phyloP scores from a whole-genome alignment of 495 filamentous ascomycete genomes.

The Patellaria atrata region DNA sequence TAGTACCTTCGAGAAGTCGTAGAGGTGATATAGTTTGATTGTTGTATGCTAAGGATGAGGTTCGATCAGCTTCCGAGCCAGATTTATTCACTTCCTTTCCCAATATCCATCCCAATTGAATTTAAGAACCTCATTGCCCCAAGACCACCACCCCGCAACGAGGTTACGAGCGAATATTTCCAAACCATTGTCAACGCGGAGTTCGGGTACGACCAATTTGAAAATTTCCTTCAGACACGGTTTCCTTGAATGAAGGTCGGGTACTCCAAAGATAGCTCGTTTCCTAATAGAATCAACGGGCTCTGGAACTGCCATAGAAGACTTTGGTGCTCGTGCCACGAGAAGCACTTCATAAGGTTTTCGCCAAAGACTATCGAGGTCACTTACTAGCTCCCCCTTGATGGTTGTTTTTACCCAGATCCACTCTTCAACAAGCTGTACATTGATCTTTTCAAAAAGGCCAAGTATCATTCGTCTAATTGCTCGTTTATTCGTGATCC shows the following conservation, averaged over 20 bases:
- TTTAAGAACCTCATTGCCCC: constrained; percentile 74
- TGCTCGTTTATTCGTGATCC: constrained; percentile 71
- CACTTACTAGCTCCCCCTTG: constrained; percentile 51
- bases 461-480: constrained; percentile 44
- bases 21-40: too few species aligned
- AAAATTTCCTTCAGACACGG: constrained; percentile 51
- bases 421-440: constrained; percentile 69
- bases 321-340: constrained; percentile 33
- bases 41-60: too few species aligned
- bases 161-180: constrained; percentile 84
- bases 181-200: constrained; percentile 42
- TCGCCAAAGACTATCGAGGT: constrained; percentile 56
- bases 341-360: constrained; percentile 80
- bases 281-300: constrained; percentile 22
- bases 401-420: constrained; percentile 76
- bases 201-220: constrained; percentile 34
- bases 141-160: constrained; percentile 77
- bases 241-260: constrained; percentile 86
- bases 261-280: constrained; percentile 61
- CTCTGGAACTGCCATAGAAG: constrained; percentile 6
- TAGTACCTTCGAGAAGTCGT: too few species aligned
- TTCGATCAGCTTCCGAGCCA: too few species aligned
- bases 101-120: constrained; percentile 64
- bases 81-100: constrained; percentile 31
- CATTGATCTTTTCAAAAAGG: constrained; percentile 47